Conservation (phyloP, 148 eudicot species). For the Limonium bicolor region DNA sequence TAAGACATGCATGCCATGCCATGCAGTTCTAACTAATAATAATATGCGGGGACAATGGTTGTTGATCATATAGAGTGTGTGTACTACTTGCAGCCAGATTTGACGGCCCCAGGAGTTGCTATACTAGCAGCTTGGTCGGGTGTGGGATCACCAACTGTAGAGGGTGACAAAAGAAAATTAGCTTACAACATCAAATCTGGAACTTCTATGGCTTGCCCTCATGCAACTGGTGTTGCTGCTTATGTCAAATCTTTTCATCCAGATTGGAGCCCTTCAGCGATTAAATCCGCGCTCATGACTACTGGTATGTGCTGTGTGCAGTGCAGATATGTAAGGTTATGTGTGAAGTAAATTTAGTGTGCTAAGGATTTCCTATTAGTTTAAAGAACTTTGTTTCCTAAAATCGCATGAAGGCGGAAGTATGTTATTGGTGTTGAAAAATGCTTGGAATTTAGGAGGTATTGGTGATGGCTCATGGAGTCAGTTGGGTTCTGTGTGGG, state of each 20-base stretch:
- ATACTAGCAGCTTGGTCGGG: slow-evolving; percentile 50
- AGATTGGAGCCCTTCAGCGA: slow-evolving; percentile 52
- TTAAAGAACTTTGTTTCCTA: too few relatives aligned
- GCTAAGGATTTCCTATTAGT: too few relatives aligned
- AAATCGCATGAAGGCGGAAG: too few relatives aligned
- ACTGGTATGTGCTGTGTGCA: slow-evolving; percentile 42
- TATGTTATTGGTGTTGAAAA: too few relatives aligned
- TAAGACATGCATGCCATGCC: too few relatives aligned
- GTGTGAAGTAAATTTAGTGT: too few relatives aligned
- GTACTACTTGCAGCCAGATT: slow-evolving; percentile 48
- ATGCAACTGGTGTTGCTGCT: slow-evolving; percentile 47
- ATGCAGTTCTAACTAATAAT: too few relatives aligned
- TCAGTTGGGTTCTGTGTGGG: too few relatives aligned
- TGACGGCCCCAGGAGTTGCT: slow-evolving; percentile 57
- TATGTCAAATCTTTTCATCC: slow-evolving; percentile 45
- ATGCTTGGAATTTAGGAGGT: too few relatives aligned
- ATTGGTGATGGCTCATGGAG: not conserved
- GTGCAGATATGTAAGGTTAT: too few relatives aligned
- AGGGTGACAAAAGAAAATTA: slow-evolving; percentile 19
- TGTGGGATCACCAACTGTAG: not conserved
- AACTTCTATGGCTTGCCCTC: slow-evolving; percentile 69
- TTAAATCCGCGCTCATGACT: slow-evolving; percentile 65
- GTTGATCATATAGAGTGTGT: too few relatives aligned
- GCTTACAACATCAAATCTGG: slow-evolving; percentile 30
- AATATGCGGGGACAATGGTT: too few relatives aligned